phyloP scores from a whole-genome alignment of 306 rosid species.

The Urtica urens region DNA sequence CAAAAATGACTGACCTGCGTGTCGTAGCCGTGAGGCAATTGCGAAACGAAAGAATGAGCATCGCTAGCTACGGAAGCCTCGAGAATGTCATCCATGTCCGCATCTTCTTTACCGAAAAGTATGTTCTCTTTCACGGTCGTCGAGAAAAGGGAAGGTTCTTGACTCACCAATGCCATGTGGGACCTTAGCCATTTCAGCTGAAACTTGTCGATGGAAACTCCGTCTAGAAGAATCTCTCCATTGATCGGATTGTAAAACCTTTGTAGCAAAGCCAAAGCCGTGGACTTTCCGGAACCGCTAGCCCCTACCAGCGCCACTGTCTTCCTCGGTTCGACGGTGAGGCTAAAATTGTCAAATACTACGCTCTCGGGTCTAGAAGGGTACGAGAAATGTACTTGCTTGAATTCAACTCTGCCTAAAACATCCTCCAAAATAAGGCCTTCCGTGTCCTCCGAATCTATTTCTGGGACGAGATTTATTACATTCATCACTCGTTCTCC shows the following conservation, averaged over 20 bases:
- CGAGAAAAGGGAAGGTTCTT: constrained; percentile 79
- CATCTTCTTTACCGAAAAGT: constrained; percentile 79
- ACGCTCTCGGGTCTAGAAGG: constrained; percentile 72
- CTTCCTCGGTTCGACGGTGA: not conserved
- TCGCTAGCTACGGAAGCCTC: constrained; percentile 66
- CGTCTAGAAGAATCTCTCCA: constrained; percentile 60
- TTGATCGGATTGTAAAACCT: constrained; percentile 66
- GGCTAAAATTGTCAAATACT: constrained; percentile 14
- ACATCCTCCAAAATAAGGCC: constrained; percentile 25
- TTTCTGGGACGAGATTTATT: constrained; percentile 58
- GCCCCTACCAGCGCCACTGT: constrained; percentile 41
- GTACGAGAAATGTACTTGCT: constrained; percentile 44
- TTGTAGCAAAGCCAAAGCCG: constrained; percentile 53
- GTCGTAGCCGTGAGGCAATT: constrained; percentile 55
- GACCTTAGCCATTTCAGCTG: constrained; percentile 80
- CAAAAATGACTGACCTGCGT: constrained; percentile 81
- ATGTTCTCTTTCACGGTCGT: constrained; percentile 69
- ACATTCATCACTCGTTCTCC: constrained; percentile 66
- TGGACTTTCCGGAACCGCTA: constrained; percentile 87
- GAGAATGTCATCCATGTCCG: constrained; percentile 36
- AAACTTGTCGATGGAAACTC: constrained; percentile 38
- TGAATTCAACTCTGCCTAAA: constrained; percentile 56
- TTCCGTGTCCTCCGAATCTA: constrained; percentile 58
- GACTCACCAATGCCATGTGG: constrained; percentile 87
- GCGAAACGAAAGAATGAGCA: constrained; percentile 65